These are phyloP conservation scores for Chimonanthus praecox DNA, from an alignment of 164 flowering plant species.

Conservation along the genomic window DNA sequence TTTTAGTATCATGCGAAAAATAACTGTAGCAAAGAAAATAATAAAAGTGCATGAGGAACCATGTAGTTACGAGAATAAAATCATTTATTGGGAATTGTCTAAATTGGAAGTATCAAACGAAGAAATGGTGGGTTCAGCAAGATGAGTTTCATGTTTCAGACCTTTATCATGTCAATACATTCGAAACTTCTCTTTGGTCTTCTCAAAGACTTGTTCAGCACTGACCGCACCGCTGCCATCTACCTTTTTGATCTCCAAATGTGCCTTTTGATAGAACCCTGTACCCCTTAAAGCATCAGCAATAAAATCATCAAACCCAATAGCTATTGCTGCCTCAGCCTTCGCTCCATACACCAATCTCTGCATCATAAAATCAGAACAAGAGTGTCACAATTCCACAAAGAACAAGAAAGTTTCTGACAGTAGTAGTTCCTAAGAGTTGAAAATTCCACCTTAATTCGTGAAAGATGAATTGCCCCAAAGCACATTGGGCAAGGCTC, in stretches of 20 bases:
- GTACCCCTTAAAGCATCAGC: conserved; percentile 98
- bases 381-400: not conserved
- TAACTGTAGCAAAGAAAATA: too few relatives aligned
- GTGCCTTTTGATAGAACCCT: conserved; percentile 74
- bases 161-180: conserved; percentile 39
- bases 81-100: not conserved
- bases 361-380: conserved; percentile 28
- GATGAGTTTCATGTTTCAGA: not conserved
- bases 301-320: conserved; percentile 95
- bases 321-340: conserved; percentile 95
- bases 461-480: conserved; percentile 93
- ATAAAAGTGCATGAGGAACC: not conserved
- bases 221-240: conserved; percentile 70
- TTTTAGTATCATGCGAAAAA: too few relatives aligned
- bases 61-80: too few relatives aligned
- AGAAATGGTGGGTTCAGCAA: not conserved
- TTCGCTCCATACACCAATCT: conserved; percentile 94
- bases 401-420: not conserved
- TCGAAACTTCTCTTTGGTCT: conserved; percentile 70
- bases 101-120: not conserved
- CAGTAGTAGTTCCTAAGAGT: not conserved
- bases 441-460: conserved; percentile 57
- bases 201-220: conserved; percentile 97
- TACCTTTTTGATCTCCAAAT: conserved; percentile 84
- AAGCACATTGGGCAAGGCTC: conserved; percentile 99